These are phyloP conservation scores for Hypoxylon rickii DNA, from an alignment of 495 filamentous ascomycete genomes.

Conservation along the genomic window DNA sequence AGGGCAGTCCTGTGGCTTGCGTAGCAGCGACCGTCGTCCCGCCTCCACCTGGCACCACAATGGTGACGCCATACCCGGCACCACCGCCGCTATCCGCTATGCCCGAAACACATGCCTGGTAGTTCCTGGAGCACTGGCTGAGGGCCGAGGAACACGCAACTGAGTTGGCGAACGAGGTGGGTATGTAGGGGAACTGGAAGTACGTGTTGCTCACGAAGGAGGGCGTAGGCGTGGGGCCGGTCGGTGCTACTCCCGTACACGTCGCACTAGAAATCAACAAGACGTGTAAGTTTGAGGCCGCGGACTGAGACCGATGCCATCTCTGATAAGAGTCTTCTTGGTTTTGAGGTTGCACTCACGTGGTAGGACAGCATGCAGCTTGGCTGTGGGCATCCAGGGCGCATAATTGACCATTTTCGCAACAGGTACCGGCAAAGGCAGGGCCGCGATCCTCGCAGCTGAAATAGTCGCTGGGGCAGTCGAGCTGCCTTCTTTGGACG, in stretches of 20 bases:
- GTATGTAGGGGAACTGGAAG: constrained; percentile 70
- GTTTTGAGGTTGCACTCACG: constrained; percentile 45
- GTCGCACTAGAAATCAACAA: constrained; percentile 40
- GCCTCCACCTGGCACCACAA: constrained; percentile 61
- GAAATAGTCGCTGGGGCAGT: constrained; percentile 45
- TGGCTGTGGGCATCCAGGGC: constrained; percentile 46
- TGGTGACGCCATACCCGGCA: constrained; percentile 63
- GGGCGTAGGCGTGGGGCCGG: constrained; percentile 43
- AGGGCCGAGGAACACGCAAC: constrained; percentile 70
- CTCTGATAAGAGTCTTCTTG: no score
- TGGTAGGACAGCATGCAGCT: constrained; percentile 52
- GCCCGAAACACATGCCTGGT: constrained; percentile 63
- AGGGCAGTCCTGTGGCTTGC: constrained; percentile 36
- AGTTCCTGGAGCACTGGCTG: constrained; percentile 67
- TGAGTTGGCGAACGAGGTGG: constrained; percentile 66
- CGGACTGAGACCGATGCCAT: no score
- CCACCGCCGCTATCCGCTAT: constrained; percentile 56
- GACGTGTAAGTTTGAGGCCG: constrained; percentile 1
- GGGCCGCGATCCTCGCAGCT: constrained; percentile 47
- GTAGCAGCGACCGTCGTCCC: constrained; percentile 55
- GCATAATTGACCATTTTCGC: constrained; percentile 50
- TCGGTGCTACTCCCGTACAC: constrained; percentile 51
- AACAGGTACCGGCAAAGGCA: constrained; percentile 48
- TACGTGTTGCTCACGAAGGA: constrained; percentile 57
- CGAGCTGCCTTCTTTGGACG: constrained; percentile 24